Conservation (phyloP, 2,329 filamentous ascomycete genomes). For the Amauroascus niger region DNA sequence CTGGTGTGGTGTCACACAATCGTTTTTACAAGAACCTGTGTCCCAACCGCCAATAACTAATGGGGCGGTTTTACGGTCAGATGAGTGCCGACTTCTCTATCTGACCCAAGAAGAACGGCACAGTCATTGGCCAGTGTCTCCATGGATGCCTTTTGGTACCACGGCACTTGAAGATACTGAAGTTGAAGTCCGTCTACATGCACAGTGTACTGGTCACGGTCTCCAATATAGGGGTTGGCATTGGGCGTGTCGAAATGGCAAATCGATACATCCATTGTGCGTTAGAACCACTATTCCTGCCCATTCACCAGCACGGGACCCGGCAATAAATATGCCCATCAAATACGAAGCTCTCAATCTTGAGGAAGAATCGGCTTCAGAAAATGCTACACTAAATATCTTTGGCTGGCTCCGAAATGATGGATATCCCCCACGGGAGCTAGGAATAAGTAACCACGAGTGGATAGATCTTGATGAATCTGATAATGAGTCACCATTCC, state of each 20-base stretch:
- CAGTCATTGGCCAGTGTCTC: constrained; percentile 17
- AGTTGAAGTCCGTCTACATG: constrained; percentile 24
- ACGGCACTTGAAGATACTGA: constrained; percentile 24
- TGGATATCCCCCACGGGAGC: constrained; percentile 12
- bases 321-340: constrained; percentile 1
- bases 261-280: neutral
- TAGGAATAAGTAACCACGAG: constrained; percentile 11
- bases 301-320: neutral
- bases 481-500: constrained; percentile 6
- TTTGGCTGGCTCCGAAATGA: constrained; percentile 25
- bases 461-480: constrained; percentile 12
- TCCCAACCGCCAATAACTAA: constrained; percentile 13
- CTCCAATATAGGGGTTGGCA: constrained; percentile 15
- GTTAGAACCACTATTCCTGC: neutral
- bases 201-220: constrained; percentile 20
- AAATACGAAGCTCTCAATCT: constrained; percentile 10
- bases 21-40: constrained; percentile 22
- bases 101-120: constrained; percentile 21
- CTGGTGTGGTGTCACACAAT: constrained; percentile 24
- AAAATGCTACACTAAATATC: constrained; percentile 25
- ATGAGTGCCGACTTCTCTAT: constrained; percentile 26
- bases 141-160: constrained; percentile 26
- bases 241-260: neutral
- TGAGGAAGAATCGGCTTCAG: constrained; percentile 16
- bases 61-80: constrained; percentile 18